Evolutionary conservation across 768 basidiomycete species (phyloP).

Genomic region (Rhizopogon salebrosus): DNA sequence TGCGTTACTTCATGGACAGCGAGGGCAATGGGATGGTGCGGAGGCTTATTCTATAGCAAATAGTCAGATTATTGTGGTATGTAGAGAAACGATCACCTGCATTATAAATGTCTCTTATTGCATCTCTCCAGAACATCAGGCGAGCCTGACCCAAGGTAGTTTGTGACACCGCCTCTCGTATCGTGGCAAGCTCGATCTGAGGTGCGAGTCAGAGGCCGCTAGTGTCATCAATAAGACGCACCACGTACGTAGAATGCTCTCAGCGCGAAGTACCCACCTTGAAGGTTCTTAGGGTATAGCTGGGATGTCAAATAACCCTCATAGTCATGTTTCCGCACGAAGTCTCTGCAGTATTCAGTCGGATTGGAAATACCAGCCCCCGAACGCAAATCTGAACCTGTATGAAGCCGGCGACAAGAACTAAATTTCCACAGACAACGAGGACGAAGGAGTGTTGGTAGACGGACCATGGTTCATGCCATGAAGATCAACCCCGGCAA

Average conservation of each 20-base stretch:
- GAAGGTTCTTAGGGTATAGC: constrained; percentile 63
- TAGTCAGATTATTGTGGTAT: constrained; percentile 6
- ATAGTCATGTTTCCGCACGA: constrained; percentile 78
- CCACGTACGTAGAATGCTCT: constrained; percentile 78
- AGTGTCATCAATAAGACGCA: not conserved
- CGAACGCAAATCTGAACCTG: constrained; percentile 3
- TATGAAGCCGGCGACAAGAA: constrained; percentile 10
- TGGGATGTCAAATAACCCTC: constrained; percentile 70
- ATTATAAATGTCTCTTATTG: constrained; percentile 60
- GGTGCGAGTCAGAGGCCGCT: constrained; percentile 6
- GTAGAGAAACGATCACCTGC: constrained; percentile 34
- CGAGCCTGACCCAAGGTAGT: constrained; percentile 74
- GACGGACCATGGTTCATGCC: constrained; percentile 4
- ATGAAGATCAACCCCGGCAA: not conserved
- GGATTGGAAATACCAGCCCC: constrained; percentile 33
- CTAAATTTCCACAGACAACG: constrained; percentile 6
- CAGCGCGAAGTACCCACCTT: constrained; percentile 69
- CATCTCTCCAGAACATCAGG: constrained; percentile 85
- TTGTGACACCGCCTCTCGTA: constrained; percentile 75
- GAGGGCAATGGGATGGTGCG: constrained; percentile 75
- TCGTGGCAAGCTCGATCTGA: constrained; percentile 71
- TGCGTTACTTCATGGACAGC: constrained; percentile 59
- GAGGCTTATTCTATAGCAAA: constrained; percentile 59
- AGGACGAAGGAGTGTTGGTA: constrained; percentile 4
- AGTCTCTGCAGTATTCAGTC: constrained; percentile 58